Conservation (phyloP, 192 early-diverging fungal species). For the Entomortierella chlamydospora region DNA sequence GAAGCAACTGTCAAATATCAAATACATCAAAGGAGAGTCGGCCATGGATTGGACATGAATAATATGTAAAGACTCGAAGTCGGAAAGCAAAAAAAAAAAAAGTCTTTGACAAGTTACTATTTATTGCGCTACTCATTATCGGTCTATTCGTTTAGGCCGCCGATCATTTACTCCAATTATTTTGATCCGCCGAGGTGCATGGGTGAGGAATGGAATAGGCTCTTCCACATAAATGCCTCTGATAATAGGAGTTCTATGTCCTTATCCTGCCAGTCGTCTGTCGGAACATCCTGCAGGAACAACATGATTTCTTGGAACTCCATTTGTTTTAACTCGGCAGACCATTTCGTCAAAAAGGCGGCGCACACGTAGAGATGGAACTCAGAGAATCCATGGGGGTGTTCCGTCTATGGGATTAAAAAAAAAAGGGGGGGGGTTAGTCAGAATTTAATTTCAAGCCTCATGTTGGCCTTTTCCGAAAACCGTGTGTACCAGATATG, state of each 20-base stretch:
- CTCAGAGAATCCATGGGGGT: conserved; percentile 90
- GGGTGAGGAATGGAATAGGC: conserved; percentile 92
- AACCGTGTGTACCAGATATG: conserved; percentile 77
- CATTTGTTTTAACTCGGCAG: conserved; percentile 82
- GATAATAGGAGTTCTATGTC: conserved; percentile 95
- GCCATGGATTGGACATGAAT: too few relatives aligned
- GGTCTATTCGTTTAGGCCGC: neutral
- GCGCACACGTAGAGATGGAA: conserved; percentile 99
- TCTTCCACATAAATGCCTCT: conserved; percentile 98
- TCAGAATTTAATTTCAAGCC: neutral
- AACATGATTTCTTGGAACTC: conserved; percentile 96
- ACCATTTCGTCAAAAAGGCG: conserved; percentile 97
- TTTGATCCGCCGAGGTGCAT: conserved; percentile 73
- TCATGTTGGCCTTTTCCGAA: neutral
- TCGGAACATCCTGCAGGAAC: conserved; percentile 91
- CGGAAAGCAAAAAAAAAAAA: too few relatives aligned
- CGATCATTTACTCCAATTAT: neutral
- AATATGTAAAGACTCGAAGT: too few relatives aligned
- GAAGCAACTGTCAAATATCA: too few relatives aligned
- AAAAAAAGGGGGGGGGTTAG: neutral
- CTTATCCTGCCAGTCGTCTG: conserved; percentile 85
- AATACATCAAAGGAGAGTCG: too few relatives aligned
- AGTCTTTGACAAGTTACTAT: too few relatives aligned
- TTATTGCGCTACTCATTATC: too few relatives aligned
- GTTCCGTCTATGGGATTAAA: conserved; percentile 71